A percentile compares a stretch with the other conserved stretches of the same genome.
Evolutionary conservation across 192 early-diverging fungal species (phyloP).

Genomic region (Coemansia umbellata): DNA sequence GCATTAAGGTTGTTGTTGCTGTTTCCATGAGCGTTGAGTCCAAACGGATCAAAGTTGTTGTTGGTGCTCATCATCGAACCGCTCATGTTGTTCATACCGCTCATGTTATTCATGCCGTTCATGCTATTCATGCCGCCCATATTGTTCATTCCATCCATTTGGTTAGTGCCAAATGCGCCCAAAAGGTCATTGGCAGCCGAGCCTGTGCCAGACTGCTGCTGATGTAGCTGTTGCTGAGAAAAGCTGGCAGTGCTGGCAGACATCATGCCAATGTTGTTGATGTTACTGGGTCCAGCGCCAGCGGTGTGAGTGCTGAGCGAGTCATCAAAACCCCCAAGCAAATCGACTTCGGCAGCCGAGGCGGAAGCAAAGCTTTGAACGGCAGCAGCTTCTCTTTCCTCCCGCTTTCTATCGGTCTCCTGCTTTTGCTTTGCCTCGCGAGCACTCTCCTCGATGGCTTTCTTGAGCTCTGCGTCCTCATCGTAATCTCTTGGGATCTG

Average conservation of each 20-base stretch:
- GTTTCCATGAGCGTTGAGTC: constrained; percentile 5
- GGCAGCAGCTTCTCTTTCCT: background rate
- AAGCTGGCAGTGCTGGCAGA: constrained; percentile 22
- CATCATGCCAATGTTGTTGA: constrained; percentile 30
- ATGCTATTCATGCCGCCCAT: constrained; percentile 2
- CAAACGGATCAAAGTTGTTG: constrained; percentile 46
- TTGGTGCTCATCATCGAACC: constrained; percentile 3
- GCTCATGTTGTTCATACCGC: background rate
- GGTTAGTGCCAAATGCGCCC: constrained; percentile 15
- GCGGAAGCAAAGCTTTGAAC: background rate
- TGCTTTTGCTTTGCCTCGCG: constrained; percentile 55
- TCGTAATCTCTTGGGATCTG: constrained; percentile 41
- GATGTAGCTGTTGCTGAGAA: constrained; percentile 14
- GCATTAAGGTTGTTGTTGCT: constrained; percentile 3
- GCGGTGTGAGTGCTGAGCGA: constrained; percentile 1
- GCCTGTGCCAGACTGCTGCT: constrained; percentile 32
- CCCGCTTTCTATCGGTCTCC: constrained; percentile 1
- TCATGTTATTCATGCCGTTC: constrained; percentile 2
- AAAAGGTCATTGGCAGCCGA: constrained; percentile 31
- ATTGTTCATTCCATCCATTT: constrained; percentile 8
- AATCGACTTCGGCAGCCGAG: constrained; percentile 19
- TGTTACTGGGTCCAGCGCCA: constrained; percentile 11
- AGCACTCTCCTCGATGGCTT: constrained; percentile 84
- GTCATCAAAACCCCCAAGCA: constrained; percentile 45
- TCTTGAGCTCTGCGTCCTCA: constrained; percentile 67